Percentiles rank a stretch among this genome's conserved stretches.
phyloP scores from a whole-genome alignment of 2,329 filamentous ascomycete genomes.

The Penicillium sp. region DNA sequence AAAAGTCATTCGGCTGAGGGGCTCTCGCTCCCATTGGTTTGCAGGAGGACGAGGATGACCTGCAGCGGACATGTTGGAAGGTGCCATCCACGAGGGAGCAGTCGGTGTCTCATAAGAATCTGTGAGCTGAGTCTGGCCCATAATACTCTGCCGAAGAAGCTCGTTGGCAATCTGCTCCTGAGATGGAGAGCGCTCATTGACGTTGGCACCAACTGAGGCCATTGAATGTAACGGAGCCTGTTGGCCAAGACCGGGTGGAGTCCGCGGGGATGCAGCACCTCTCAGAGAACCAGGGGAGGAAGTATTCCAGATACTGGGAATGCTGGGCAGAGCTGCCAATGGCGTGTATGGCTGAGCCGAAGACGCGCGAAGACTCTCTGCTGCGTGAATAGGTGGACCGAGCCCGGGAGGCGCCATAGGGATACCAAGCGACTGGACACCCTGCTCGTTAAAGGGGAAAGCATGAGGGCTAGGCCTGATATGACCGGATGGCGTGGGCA shows the following conservation, averaged over 20 bases:
- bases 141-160: constrained; percentile 29
- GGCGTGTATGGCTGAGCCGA: constrained; percentile 35
- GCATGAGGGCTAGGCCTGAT: constrained; percentile 20
- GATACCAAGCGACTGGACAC: constrained; percentile 22
- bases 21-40: constrained; percentile 28
- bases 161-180: constrained; percentile 30
- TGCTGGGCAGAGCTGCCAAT: constrained; percentile 28
- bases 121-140: constrained; percentile 26
- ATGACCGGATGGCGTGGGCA: constrained; percentile 27
- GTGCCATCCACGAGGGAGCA: constrained; percentile 26
- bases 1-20: constrained; percentile 16
- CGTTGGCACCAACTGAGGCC: constrained; percentile 11
- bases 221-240: constrained; percentile 18
- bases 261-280: constrained; percentile 41
- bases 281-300: constrained; percentile 47
- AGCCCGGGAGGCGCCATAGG: constrained; percentile 38
- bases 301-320: constrained; percentile 49
- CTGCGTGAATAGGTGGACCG: constrained; percentile 22
- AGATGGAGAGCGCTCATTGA: constrained; percentile 19
- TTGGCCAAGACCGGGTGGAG: constrained; percentile 38
- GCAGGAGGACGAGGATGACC: constrained; percentile 10
- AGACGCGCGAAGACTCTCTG: constrained; percentile 21
- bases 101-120: constrained; percentile 20
- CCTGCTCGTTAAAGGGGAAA: constrained; percentile 25
- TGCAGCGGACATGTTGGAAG: constrained; percentile 13